Evolutionary conservation across 805 yeast species (phyloP), one percentile per base, ranked within the genome.

Genomic region (Saccharomycopsis fodiens): DNA sequence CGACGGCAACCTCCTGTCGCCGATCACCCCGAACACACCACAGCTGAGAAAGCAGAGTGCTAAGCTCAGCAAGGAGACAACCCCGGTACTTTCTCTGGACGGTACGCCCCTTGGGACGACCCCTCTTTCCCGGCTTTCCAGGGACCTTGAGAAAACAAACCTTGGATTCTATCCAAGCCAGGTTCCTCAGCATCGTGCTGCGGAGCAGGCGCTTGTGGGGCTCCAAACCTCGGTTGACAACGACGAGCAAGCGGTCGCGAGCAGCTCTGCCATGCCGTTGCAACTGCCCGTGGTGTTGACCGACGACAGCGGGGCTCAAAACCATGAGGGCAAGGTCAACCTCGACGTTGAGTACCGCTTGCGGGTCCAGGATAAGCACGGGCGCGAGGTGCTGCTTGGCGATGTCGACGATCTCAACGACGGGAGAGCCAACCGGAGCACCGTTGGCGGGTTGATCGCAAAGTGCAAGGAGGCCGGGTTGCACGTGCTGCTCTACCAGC

Each of bases 401-500:
- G 36, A 32, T 6, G 15, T 32, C 20, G 8, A 10, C 20, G 36
- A 17, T 19, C 10, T 6, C 7, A 17, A 17, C 17, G 40, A 36
- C 22, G 31, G 22, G 23, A 12, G 15, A 3, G 3, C 15, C 19
- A 5, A 19, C 29, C 39, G 16, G 27, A 8, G n/a, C 15, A 34
- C n/a, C 17, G 36, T 39, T 4, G 20, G 25, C 16, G 17, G 15
- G 13, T 39, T 39, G n/a, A 16, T 39, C 15, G n/a, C 19, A n/a
- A 40, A 40, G 22, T 29, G 35, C 22, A 77, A 73, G 50, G 63
- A 64, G 41, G 70, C 75, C 53, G 70, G 74, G 16, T 64, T 83
- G 36, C 70, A 74, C 38, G 69, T 87, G 12, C 79, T 87, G 3
- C 74, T 87, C 17, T 95, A 87, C 62, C 95, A 87, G 59, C 95